Evolutionary conservation across 176 grass and related monocot species (phyloP).

Genomic region (Stipa capillata): DNA sequence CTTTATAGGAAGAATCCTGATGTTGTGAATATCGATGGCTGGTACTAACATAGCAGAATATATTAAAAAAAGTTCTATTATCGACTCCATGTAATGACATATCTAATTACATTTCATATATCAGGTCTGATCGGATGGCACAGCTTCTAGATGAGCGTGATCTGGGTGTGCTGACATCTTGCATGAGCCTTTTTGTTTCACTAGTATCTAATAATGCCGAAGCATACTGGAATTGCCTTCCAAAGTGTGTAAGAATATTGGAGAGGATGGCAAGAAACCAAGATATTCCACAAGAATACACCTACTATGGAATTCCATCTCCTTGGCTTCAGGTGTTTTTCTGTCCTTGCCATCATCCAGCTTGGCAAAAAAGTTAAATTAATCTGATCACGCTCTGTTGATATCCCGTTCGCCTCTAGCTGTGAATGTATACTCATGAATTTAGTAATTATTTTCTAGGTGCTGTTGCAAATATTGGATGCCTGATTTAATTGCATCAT

Average conservation of each 20-base stretch:
- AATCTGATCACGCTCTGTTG: background rate
- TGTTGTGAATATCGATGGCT: conserved; percentile 96
- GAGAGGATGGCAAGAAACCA: conserved; percentile 94
- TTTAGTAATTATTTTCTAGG: background rate
- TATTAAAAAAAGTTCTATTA: conserved; percentile 1
- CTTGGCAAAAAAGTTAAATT: background rate
- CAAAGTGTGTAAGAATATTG: conserved; percentile 90
- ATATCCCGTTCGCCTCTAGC: background rate
- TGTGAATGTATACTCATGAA: background rate
- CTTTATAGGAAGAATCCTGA: conserved; percentile 99
- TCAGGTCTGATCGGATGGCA: conserved; percentile 93
- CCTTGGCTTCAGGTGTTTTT: conserved; percentile 96
- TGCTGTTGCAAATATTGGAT: background rate
- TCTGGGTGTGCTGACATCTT: conserved; percentile 88
- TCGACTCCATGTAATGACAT: background rate
- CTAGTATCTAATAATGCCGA: conserved; percentile 89
- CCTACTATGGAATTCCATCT: conserved; percentile 99
- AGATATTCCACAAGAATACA: conserved; percentile 98
- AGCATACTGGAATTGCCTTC: conserved; percentile 98
- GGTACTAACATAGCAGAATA: conserved; percentile 42
- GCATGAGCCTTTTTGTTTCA: conserved; percentile 99
- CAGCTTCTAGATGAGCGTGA: conserved; percentile 98
- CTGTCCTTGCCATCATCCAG: background rate
- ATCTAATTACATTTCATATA: conserved; percentile 7
- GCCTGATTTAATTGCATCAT: background rate